Evolutionary conservation across 2,329 filamentous ascomycete species (phyloP), one percentile per base, ranked within the genome.

Genomic region (Leptographium procerum): DNA sequence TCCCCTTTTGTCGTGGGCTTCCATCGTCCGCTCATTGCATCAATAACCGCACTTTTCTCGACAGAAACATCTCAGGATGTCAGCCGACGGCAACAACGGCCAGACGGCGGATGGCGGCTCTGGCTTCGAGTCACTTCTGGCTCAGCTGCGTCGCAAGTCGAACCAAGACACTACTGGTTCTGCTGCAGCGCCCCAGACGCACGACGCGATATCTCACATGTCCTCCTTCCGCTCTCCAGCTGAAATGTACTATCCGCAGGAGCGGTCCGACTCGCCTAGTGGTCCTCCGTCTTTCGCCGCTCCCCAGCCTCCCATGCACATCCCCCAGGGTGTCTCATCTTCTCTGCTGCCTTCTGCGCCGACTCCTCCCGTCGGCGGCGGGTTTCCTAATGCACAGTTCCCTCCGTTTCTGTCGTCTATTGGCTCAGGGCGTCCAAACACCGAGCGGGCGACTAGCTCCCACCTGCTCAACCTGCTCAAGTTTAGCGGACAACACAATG

Each of bases 391-490:
- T 62, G 68, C 73, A 11, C 71, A 73, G 57, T 72, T 71, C 48
- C 71, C 72, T 5, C 69, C 72, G 19, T 69, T 68, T 22, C 63
- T 72, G 61, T 77, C 77, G 57, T 74, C 78, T 61, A 79, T 80
- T 59, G 78, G 77, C 59, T 79, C 76, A 28, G 70, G 70, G 62
- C 69, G 72, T 34, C 67, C 67, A 31, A 65, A 61, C 34, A 60
- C 61, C n/a, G 58, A 65, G 19, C 56, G 59, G 2, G 57, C 57
- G 2, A 59, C 56, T 7, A 62, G 62, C 58, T 62, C 62, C 28
- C 62, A 79, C 63, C 67, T 85, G 64, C 71, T 85, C 66, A 84
- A 81, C 64, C 73, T 85, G 58, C 76, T 85, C 68, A 85, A 85
- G 73, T 84, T 83, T 65, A 82, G 77, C 62, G 72, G 74, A 52